Evolutionary conservation across 768 basidiomycete genomes (phyloP).

Genomic region (Auricularia auricula-judae): DNA sequence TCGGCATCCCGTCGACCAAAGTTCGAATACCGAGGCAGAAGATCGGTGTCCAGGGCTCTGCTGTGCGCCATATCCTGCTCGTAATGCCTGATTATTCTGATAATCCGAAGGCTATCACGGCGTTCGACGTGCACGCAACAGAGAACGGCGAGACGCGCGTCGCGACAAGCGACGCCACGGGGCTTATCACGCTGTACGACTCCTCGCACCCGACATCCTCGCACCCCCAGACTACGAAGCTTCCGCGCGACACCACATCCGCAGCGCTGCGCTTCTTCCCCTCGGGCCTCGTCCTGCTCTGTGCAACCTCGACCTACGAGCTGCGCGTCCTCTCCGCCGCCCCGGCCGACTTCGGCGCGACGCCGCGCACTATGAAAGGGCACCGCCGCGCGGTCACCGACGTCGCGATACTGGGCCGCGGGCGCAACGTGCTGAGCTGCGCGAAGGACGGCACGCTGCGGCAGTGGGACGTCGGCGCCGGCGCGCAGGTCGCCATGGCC

Average conservation of each 20-base stretch:
- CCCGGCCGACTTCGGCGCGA: slow-evolving; percentile 20
- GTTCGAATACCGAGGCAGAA: slow-evolving; percentile 41
- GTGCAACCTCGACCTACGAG: slow-evolving; percentile 56
- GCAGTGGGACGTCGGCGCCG: slow-evolving; percentile 61
- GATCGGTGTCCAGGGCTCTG: slow-evolving; percentile 28
- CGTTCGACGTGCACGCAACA: slow-evolving; percentile 36
- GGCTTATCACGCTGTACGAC: slow-evolving; percentile 38
- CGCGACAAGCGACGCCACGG: slow-evolving; percentile 51
- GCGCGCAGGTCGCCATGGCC: slow-evolving; percentile 35
- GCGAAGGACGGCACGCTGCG: slow-evolving; percentile 59
- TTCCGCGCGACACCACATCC: slow-evolving; percentile 19
- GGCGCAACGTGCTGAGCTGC: slow-evolving; percentile 54
- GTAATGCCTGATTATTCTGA: slow-evolving; percentile 10
- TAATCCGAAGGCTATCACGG: slow-evolving; percentile 43
- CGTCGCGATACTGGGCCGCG: slow-evolving; percentile 51
- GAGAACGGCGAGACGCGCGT: slow-evolving; percentile 47
- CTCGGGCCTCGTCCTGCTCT: slow-evolving; percentile 59
- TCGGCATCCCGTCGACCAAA: slow-evolving; percentile 36
- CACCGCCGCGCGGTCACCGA: slow-evolving; percentile 59
- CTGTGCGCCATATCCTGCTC: not conserved
- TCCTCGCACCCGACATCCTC: slow-evolving; percentile 17
- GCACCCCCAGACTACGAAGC: not conserved
- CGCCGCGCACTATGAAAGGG: slow-evolving; percentile 52
- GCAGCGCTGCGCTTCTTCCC: slow-evolving; percentile 56
- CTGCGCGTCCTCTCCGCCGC: slow-evolving; percentile 52